phyloP scores from a whole-genome alignment of 1,284 basidiomycete species.

The Pseudozyma sp. region DNA sequence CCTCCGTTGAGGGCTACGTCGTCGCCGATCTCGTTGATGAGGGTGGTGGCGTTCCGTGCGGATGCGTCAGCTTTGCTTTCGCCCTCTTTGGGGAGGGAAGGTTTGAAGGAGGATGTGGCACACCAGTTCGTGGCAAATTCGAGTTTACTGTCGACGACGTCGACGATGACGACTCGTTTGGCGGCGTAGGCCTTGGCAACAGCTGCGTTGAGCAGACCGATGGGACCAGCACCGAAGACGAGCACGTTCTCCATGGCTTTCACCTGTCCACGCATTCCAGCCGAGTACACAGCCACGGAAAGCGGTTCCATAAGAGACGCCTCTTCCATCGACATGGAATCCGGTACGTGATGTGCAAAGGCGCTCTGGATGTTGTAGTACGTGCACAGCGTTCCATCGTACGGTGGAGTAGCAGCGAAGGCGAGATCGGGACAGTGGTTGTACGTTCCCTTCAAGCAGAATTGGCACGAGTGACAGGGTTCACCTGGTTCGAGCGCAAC shows the following conservation, averaged over 20 bases:
- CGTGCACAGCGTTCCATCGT: conserved; percentile 85
- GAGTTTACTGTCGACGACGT: conserved; percentile 84
- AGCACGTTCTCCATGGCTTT: conserved; percentile 69
- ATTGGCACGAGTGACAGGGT: conserved; percentile 77
- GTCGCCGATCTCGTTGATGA: conserved; percentile 70
- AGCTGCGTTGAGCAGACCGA: conserved; percentile 90
- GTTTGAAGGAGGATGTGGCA: conserved; percentile 84
- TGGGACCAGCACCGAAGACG: conserved; percentile 88
- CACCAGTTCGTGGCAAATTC: conserved; percentile 87
- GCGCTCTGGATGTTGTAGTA: conserved; percentile 70
- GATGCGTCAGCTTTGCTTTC: conserved; percentile 69
- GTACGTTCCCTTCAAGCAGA: conserved; percentile 66
- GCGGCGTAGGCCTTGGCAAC: conserved; percentile 80
- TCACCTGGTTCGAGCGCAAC: conserved; percentile 88
- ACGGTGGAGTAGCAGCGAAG: conserved; percentile 89
- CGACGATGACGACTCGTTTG: conserved; percentile 66
- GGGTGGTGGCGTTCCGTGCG: conserved; percentile 72
- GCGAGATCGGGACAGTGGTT: conserved; percentile 75
- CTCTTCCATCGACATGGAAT: conserved; percentile 70
- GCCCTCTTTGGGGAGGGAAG: conserved; percentile 68
- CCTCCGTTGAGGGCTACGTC: conserved; percentile 71
- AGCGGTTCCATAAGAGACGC: conserved; percentile 86
- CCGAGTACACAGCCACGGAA: conserved; percentile 88
- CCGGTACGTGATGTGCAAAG: conserved; percentile 69
- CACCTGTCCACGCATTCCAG: conserved; percentile 81